Base-by-base conservation (phyloP, 208 protist species). In the Crithidia fasciculata region DNA sequence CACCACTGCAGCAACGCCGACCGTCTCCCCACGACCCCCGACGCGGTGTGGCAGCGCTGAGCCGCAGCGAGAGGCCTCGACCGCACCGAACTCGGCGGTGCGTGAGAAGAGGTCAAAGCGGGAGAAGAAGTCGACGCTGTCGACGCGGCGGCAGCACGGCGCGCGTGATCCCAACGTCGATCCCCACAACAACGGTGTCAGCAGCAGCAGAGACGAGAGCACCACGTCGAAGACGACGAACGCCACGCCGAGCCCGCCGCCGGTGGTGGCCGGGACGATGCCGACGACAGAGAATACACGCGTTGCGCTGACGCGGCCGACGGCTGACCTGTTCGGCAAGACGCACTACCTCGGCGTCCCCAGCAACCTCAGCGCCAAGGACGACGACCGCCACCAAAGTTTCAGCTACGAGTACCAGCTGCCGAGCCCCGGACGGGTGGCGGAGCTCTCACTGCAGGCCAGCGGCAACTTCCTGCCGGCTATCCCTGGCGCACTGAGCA, bases 361-460 rank as follows among this genome's bases (percentile, higher is more conserved):
- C 12, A 66, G 45, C 61, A 66, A 66, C 58, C 4, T 72, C 4
- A 63, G 49, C 28, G 49, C 12, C 44, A 55, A 8, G 59, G 74
- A 40, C 13, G 74, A 78, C 8, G 74, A 78, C 59, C 47, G 58
- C 36, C 58, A 49, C 44, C 57, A 60, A 13, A 69, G 66, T 52
- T 72, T 56, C 13, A 68, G 41, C 53, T 47, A 41, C 59, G 74
- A 78, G 57, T 54, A 39, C 53, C 16, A 28, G 9, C 16, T 53
- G 50, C 53, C 40, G 19, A 62, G 28, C 59, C 59, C 9, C 18
- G 16, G 28, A 8, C 36, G 16, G 2, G 9, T 15, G n/a, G 40
- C 6, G 3, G 63, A 49, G 44, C 55, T 58, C n/a, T 5, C 45
- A 7, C 43, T 10, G 44, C 54, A 67, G 50, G 4, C 13, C 28